Evolutionary conservation across 768 basidiomycete genomes (phyloP), one percentile per base, ranked within the genome.

Genomic region (Royoungia palumana): DNA sequence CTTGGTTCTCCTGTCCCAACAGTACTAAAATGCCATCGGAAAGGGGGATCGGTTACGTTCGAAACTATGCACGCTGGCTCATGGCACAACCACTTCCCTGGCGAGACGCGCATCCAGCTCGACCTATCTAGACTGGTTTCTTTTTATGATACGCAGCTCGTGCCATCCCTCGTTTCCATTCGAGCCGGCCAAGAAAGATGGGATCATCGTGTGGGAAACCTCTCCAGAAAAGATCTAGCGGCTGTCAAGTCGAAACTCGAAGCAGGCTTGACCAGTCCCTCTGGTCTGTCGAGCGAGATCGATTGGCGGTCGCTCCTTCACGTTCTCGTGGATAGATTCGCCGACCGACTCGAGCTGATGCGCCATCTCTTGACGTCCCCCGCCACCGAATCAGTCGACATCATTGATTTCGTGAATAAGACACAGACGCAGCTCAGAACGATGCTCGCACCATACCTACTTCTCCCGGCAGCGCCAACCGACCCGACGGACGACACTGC

Each of bases 221-320:
- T 53, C 12, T 54, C 52, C 21, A n/a, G 19, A 10, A 41, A 51
- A 5, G 58, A 59, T 38, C 25, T 42, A 10, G 22, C 22, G 7
- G 41, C 21, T 3, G 44, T 46, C n/a, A 54, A 20, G 30, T 44
- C 35, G 10, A 38, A 30, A 6, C 38, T 59, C 21, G 42, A 27
- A 5, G 47, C 51, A 14, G 32, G 12, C 11, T 14, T 59, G 27
- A 27, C 24, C 20, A 32, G 47, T 8, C 38, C 54, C 20, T 30
- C 27, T 7, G 22, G 20, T 5, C 46, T 35, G 12, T 47, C 50
- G 1, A 73, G 68, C 41, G 67, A 66, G 0, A 47, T 77, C 3
- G 75, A 79, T 53, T 78, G 78, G 77, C 56, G 57, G 22, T 63
- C 65, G 3, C 58, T 76, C 30, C 53, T 68, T 12, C 63, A 67